A percentile compares a stretch with the other conserved stretches of the same genome.
Evolutionary conservation across 805 yeast species (phyloP).

Genomic region (Candida odintsovae): DNA sequence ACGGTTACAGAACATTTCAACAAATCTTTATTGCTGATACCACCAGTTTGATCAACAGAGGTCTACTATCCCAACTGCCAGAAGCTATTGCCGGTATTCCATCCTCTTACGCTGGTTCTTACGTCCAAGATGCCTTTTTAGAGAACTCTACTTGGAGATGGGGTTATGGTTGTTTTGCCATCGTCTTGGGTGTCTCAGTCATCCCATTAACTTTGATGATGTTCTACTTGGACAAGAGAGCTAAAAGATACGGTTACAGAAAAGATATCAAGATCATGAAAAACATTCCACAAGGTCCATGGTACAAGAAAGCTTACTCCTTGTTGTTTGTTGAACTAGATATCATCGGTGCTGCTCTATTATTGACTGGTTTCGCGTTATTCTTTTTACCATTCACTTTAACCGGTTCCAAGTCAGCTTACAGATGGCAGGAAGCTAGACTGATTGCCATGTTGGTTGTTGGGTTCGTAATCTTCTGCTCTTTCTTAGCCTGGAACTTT

Average conservation of each 20-base stretch:
- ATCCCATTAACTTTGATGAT: constrained; percentile 20
- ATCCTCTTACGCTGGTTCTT: constrained; percentile 23
- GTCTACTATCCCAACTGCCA: constrained; percentile 31
- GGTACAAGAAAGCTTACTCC: constrained; percentile 9
- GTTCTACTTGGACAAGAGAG: constrained; percentile 19
- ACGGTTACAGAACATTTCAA: constrained; percentile 31
- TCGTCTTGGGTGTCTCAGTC: constrained; percentile 26
- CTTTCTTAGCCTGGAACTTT: constrained; percentile 21
- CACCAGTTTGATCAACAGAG: constrained; percentile 32
- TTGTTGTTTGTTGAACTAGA: constrained; percentile 11
- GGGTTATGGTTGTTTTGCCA: constrained; percentile 43
- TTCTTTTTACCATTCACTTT: constrained; percentile 26
- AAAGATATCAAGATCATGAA: constrained; percentile 7
- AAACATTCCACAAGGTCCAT: constrained; percentile 17
- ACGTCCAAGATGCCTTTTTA: constrained; percentile 25
- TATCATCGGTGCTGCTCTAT: constrained; percentile 21
- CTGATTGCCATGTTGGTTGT: constrained; percentile 22
- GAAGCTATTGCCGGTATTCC: constrained; percentile 27
- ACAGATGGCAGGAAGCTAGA: constrained; percentile 20
- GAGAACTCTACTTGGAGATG: constrained; percentile 40
- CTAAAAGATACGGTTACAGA: constrained; percentile 10
- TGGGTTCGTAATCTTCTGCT: constrained; percentile 17
- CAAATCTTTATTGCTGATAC: constrained; percentile 34
- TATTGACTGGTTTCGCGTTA: constrained; percentile 18
- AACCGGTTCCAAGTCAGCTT: constrained; percentile 17